phyloP scores from a whole-genome alignment of 1,284 basidiomycete species.

The Sphagnurus paluster region DNA sequence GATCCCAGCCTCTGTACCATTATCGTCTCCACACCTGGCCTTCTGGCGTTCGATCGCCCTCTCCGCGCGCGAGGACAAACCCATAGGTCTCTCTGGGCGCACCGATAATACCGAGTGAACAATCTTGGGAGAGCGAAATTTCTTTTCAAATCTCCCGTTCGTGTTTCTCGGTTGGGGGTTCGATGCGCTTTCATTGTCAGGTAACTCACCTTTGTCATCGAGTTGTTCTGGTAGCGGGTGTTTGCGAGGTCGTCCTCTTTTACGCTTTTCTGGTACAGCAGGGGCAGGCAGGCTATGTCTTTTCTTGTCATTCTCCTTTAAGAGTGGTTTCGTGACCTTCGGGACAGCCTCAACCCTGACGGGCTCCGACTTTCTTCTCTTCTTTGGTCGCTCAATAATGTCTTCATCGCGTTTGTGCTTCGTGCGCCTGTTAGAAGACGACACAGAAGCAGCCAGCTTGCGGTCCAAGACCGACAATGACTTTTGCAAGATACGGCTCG shows the following conservation, averaged over 20 bases:
- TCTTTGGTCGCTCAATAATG: constrained; percentile 39
- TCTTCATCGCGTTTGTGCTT: constrained; percentile 33
- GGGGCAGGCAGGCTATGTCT: constrained; percentile 14
- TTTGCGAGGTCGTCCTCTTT: constrained; percentile 38
- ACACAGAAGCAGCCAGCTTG: constrained; percentile 47
- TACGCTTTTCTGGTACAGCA: constrained; percentile 30
- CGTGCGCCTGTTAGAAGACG: constrained; percentile 25
- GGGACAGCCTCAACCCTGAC: constrained; percentile 11
- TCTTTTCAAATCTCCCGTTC: constrained; percentile 51
- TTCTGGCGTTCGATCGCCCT: constrained; percentile 41
- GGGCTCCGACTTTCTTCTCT: constrained; percentile 42
- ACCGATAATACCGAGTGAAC: constrained; percentile 15
- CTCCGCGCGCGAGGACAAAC: constrained; percentile 37
- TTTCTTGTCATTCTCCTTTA: constrained; percentile 13
- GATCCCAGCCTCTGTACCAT: constrained; percentile 25
- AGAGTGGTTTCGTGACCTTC: constrained; percentile 13
- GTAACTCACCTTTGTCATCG: constrained; percentile 24
- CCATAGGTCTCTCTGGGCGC: neutral
- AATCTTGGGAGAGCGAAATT: constrained; percentile 36
- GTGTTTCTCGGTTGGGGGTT: constrained; percentile 39
- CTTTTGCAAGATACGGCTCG: constrained; percentile 49
- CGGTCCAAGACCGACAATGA: constrained; percentile 50
- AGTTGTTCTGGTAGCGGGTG: constrained; percentile 23
- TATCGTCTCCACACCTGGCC: constrained; percentile 31
- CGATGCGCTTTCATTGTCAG: constrained; percentile 19